A percentile compares a stretch with the other conserved stretches of the same genome.
Evolutionary conservation across 805 yeast genomes (phyloP).

Genomic region (Candida rishiriensis): DNA sequence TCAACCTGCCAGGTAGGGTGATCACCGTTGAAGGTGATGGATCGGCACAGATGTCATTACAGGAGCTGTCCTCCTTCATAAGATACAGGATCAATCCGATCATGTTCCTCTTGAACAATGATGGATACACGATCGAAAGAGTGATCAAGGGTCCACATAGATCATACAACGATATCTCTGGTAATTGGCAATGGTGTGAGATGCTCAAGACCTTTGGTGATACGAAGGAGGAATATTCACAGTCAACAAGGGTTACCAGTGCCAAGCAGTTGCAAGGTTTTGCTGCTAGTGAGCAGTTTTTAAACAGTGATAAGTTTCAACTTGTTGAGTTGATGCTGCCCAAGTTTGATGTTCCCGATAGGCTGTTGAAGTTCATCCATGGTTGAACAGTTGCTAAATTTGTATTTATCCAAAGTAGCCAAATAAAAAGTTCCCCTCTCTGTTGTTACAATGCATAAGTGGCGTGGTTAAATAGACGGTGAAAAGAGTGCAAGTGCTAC

Average conservation of each 20-base stretch:
- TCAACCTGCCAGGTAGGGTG: constrained; percentile 34
- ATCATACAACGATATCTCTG: constrained; percentile 46
- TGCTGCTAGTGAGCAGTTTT: constrained; percentile 30
- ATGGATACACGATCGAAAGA: constrained; percentile 50
- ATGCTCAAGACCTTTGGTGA: constrained; percentile 68
- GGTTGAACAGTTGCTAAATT: not conserved
- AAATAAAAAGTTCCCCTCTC: not conserved
- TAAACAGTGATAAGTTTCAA: constrained; percentile 35
- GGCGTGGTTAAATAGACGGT: too few relatives aligned
- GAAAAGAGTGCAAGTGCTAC: too few relatives aligned
- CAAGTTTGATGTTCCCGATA: constrained; percentile 58
- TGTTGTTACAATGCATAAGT: too few relatives aligned
- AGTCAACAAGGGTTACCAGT: constrained; percentile 32
- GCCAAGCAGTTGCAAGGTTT: constrained; percentile 33
- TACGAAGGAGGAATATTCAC: constrained; percentile 27
- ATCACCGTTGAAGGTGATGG: constrained; percentile 51
- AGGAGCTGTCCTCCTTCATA: constrained; percentile 41
- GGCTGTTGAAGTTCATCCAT: constrained; percentile 28
- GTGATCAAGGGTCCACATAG: constrained; percentile 45
- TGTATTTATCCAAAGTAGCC: not conserved
- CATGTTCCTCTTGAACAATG: constrained; percentile 43
- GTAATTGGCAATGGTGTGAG: constrained; percentile 62
- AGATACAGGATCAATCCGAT: constrained; percentile 39
- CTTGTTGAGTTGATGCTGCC: constrained; percentile 59
- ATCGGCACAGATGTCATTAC: constrained; percentile 51